Conservation (phyloP, 306 rosid species). For the Arachis stenosperma region DNA sequence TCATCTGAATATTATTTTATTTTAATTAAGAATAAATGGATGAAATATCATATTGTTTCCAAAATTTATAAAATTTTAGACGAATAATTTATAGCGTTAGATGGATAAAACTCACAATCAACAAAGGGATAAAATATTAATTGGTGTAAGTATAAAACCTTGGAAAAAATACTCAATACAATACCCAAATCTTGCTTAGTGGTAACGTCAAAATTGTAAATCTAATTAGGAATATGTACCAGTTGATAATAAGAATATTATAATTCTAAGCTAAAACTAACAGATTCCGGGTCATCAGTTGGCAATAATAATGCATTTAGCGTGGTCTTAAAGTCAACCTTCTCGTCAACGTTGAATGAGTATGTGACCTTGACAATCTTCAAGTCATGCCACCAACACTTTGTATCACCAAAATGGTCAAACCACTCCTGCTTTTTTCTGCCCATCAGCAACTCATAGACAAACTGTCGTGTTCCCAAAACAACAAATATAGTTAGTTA, state of each 20-base stretch:
- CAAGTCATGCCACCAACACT: slow-evolving; percentile 42
- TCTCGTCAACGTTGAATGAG: not conserved
- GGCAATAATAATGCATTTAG: not conserved
- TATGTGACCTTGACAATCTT: slow-evolving; percentile 29
- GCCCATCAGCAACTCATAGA: slow-evolving; percentile 11
- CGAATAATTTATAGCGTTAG: too few relatives aligned
- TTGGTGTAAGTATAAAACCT: too few relatives aligned
- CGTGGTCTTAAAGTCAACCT: slow-evolving; percentile 24
- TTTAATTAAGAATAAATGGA: too few relatives aligned
- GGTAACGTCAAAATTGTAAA: too few relatives aligned
- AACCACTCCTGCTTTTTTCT: slow-evolving; percentile 7
- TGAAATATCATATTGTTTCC: too few relatives aligned
- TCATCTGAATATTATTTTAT: too few relatives aligned
- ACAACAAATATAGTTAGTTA: not conserved
- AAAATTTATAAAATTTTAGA: too few relatives aligned
- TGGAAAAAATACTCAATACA: too few relatives aligned
- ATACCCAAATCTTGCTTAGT: too few relatives aligned
- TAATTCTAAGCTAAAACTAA: not conserved
- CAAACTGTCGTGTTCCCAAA: slow-evolving; percentile 19
- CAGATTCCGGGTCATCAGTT: not conserved
- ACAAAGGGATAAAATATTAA: too few relatives aligned
- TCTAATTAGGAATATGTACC: not conserved
- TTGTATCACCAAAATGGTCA: slow-evolving; percentile 8
- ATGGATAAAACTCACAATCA: too few relatives aligned
- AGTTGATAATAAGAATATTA: not conserved